Evolutionary conservation across 306 rosid species (phyloP).

Genomic region (Arachis hypogaea): DNA sequence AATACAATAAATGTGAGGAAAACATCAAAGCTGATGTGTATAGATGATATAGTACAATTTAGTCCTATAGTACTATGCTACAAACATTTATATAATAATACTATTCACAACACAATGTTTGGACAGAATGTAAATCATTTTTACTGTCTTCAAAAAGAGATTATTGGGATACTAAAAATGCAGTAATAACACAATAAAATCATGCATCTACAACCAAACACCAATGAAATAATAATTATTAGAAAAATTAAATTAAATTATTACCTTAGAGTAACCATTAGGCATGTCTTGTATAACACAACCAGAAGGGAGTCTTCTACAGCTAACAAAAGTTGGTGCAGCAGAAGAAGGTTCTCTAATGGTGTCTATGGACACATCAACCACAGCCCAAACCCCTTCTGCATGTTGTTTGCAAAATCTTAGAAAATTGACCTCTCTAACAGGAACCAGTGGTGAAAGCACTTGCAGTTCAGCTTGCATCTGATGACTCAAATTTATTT

Average conservation of each 20-base stretch:
- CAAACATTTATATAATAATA: slow-evolving; percentile 6
- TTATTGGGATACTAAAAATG: slow-evolving; percentile 34
- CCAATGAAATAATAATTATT: neutral
- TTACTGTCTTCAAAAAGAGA: slow-evolving; percentile 39
- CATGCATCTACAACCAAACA: neutral
- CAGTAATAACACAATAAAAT: neutral
- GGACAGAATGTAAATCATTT: slow-evolving; percentile 33
- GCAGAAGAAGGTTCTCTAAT: slow-evolving; percentile 63
- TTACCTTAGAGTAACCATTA: slow-evolving; percentile 87
- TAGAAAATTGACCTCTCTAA: slow-evolving; percentile 75
- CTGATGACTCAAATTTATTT: slow-evolving; percentile 31
- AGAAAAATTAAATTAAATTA: neutral
- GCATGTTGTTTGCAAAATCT: slow-evolving; percentile 91
- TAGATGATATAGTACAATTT: slow-evolving; percentile 2
- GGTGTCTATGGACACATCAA: slow-evolving; percentile 75
- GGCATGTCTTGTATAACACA: slow-evolving; percentile 94
- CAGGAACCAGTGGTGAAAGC: slow-evolving; percentile 83
- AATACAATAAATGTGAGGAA: slow-evolving; percentile 43
- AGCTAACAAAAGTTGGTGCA: slow-evolving; percentile 55
- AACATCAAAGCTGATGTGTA: slow-evolving; percentile 21
- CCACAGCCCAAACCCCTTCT: slow-evolving; percentile 92
- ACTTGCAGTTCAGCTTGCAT: slow-evolving; percentile 95
- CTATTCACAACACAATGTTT: slow-evolving; percentile 14
- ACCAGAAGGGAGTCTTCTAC: slow-evolving; percentile 90
- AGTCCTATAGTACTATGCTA: neutral